Percentiles rank a stretch among this genome's conserved stretches.
Conservation (phyloP, 106 monocot species). For the Chionographis japonica region DNA sequence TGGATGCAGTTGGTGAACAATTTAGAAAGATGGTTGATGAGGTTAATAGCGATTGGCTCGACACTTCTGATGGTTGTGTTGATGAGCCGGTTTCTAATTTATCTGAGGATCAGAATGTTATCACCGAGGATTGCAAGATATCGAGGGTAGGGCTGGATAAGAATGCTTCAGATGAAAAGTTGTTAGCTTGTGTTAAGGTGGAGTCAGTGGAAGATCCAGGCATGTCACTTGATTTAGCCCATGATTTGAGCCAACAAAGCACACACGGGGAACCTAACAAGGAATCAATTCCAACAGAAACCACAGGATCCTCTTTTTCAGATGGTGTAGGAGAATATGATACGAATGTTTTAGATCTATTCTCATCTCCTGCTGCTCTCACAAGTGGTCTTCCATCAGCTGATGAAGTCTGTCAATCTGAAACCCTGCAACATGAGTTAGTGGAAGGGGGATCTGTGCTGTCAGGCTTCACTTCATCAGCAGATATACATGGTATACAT, state of each 20-base stretch:
- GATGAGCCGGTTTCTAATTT: slow-evolving; percentile 18
- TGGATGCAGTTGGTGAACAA: slow-evolving; percentile 20
- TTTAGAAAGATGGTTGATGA: slow-evolving; percentile 10
- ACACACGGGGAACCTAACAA: neutral
- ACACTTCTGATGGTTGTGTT: slow-evolving; percentile 1
- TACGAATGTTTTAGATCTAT: neutral
- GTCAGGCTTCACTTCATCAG: neutral
- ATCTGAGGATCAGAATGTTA: slow-evolving; percentile 9
- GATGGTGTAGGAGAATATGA: neutral
- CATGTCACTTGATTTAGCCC: neutral
- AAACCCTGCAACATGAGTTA: neutral
- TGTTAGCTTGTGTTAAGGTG: neutral
- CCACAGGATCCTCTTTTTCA: neutral
- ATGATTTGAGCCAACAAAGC: neutral
- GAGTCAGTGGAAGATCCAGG: neutral
- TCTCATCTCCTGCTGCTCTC: neutral
- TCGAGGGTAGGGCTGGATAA: neutral
- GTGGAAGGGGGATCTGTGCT: neutral
- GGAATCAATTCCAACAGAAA: neutral
- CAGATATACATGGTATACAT: neutral
- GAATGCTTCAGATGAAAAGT: neutral
- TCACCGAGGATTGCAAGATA: slow-evolving; percentile 11
- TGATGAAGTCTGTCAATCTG: neutral
- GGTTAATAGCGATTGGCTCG: slow-evolving; percentile 18
- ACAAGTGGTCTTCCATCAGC: neutral